A percentile compares a stretch with the other conserved stretches of the same genome.
phyloP scores from a whole-genome alignment of 2,329 filamentous ascomycete species.

The Fonsecaea nubica region DNA sequence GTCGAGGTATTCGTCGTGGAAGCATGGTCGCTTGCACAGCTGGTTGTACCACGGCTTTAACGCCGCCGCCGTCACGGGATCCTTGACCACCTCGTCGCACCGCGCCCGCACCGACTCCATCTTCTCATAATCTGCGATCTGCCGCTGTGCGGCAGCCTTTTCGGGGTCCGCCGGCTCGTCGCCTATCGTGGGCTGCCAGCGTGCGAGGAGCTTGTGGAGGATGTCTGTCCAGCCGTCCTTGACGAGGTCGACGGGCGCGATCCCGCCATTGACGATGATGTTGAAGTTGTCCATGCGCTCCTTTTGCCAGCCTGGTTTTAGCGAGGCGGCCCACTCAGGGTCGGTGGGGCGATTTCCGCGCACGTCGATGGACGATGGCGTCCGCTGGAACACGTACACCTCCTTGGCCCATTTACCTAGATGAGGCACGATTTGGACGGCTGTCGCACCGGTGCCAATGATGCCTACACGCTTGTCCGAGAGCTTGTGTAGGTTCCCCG shows the following conservation, averaged over 20 bases:
- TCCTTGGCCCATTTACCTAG: conserved; percentile 38
- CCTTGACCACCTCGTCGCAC: conserved; percentile 60
- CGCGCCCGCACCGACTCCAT: conserved; percentile 48
- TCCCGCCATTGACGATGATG: conserved; percentile 37
- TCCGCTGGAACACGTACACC: conserved; percentile 48
- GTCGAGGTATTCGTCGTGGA: conserved; percentile 65
- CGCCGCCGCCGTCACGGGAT: conserved; percentile 57
- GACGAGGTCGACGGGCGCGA: conserved; percentile 39
- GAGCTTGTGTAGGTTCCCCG: conserved; percentile 23
- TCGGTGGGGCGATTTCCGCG: conserved; percentile 31
- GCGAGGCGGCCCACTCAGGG: conserved; percentile 22
- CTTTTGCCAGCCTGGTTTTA: conserved; percentile 41
- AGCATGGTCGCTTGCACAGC: conserved; percentile 69
- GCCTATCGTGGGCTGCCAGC: neutral
- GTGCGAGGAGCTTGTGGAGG: conserved; percentile 25
- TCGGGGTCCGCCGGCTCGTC: conserved; percentile 13
- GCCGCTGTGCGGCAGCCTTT: conserved; percentile 25
- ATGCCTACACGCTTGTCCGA: conserved; percentile 43
- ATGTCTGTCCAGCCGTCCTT: conserved; percentile 43
- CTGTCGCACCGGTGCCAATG: conserved; percentile 50
- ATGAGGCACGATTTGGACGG: conserved; percentile 51
- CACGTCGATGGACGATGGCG: conserved; percentile 46
- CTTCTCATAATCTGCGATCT: conserved; percentile 35
- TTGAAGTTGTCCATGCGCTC: conserved; percentile 44
- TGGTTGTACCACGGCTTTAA: conserved; percentile 66